Evolutionary conservation across 202 grass and related monocot species (phyloP).

Genomic region (Carex sylvatica): DNA sequence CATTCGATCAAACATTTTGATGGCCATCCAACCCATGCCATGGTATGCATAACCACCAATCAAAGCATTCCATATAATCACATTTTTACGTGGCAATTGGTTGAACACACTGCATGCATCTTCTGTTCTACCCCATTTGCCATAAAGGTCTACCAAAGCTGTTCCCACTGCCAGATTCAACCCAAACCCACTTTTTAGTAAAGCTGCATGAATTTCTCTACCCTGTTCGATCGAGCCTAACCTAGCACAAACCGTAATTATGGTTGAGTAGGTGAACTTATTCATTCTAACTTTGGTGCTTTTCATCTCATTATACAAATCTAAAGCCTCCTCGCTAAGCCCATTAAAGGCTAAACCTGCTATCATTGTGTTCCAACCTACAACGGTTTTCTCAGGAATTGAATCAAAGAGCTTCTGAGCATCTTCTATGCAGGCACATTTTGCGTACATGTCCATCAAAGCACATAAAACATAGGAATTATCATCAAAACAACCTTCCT

Average conservation of each 20-base stretch:
- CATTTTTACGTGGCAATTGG: conserved; percentile 74
- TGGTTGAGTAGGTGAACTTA: conserved; percentile 56
- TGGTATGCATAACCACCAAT: conserved; percentile 82
- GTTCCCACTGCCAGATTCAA: conserved; percentile 66
- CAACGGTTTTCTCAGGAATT: conserved; percentile 49
- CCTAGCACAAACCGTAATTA: conserved; percentile 55
- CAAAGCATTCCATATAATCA: conserved; percentile 80
- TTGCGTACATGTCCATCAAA: conserved; percentile 82
- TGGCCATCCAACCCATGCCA: conserved; percentile 63
- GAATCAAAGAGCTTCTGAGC: conserved; percentile 57
- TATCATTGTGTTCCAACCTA: conserved; percentile 87
- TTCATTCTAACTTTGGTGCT: conserved; percentile 45
- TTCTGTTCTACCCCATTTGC: conserved; percentile 44
- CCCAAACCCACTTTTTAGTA: conserved; percentile 55
- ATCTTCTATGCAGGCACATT: conserved; percentile 66
- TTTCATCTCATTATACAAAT: conserved; percentile 60
- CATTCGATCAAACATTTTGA: conserved; percentile 66
- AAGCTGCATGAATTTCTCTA: conserved; percentile 66
- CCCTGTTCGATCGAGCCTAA: conserved; percentile 71
- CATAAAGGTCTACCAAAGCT: conserved; percentile 69
- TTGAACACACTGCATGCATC: conserved; percentile 63
- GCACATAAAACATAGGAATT: conserved; percentile 61
- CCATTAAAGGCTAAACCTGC: conserved; percentile 82
- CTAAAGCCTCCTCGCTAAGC: conserved; percentile 47
- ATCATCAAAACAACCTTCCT: conserved; percentile 22